phyloP scores from a whole-genome alignment of 2,329 filamentous ascomycete species.

The Aspergillus ochraceus region DNA sequence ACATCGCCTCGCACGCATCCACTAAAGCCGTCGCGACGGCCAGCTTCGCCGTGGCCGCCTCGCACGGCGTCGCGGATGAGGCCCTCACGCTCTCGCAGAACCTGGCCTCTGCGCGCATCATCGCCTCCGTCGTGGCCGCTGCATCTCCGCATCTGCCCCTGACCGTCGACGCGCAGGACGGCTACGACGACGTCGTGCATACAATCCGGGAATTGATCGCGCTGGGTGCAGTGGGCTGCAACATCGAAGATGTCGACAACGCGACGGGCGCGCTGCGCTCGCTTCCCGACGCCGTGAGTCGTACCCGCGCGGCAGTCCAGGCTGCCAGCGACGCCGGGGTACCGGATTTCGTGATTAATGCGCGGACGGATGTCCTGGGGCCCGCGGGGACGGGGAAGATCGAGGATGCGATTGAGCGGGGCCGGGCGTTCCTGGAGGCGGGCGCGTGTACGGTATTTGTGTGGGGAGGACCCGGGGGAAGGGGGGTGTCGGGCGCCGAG shows the following conservation, averaged over 20 bases:
- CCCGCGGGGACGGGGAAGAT: constrained; percentile 35
- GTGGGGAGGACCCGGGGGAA: constrained; percentile 56
- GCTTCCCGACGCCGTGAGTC: constrained; percentile 49
- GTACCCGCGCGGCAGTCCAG: constrained; percentile 42
- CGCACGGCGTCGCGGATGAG: constrained; percentile 48
- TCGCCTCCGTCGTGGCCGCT: constrained; percentile 44
- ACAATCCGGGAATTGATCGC: constrained; percentile 49
- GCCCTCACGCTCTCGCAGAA: constrained; percentile 55
- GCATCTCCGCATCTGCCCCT: constrained; percentile 30
- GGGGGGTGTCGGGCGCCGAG: constrained; percentile 48
- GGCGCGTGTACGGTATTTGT: constrained; percentile 63
- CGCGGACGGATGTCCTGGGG: constrained; percentile 53
- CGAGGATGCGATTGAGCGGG: constrained; percentile 54
- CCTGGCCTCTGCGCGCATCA: constrained; percentile 46
- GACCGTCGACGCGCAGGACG: constrained; percentile 62
- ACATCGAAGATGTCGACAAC: constrained; percentile 57
- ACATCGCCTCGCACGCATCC: constrained; percentile 40
- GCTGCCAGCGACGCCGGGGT: constrained; percentile 48
- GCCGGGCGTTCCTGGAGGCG: constrained; percentile 57
- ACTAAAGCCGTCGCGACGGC: constrained; percentile 51
- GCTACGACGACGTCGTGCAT: constrained; percentile 49
- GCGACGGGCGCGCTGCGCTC: constrained; percentile 37
- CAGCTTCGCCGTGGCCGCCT: constrained; percentile 53
- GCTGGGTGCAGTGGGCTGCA: constrained; percentile 57
- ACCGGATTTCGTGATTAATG: constrained; percentile 59